Percentiles rank a stretch among this genome's conserved stretches.
Evolutionary conservation across 2,329 filamentous ascomycete species (phyloP).

Genomic region (Botrytis paeoniae): DNA sequence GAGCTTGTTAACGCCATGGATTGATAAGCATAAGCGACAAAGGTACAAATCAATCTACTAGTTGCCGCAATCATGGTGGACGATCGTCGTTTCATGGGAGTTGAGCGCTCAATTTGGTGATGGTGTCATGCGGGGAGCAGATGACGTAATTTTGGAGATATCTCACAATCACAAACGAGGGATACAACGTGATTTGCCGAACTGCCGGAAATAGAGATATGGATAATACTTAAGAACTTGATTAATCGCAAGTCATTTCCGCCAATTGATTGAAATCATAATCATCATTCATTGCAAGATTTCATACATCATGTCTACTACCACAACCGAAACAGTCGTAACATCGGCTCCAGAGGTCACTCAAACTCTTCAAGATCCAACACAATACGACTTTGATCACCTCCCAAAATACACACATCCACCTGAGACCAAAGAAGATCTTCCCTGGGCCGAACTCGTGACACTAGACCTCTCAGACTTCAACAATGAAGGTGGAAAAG

Average conservation of each 20-base stretch:
- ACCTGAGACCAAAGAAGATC: constrained; percentile 46
- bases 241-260: neutral
- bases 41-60: neutral
- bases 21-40: neutral
- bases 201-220: neutral
- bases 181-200: neutral
- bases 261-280: neutral
- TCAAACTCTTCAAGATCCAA: constrained; percentile 24
- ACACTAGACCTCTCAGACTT: constrained; percentile 52
- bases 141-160: constrained; percentile 23
- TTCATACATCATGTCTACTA: constrained; percentile 23
- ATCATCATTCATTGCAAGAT: neutral
- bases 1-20: no score
- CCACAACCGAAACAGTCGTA: constrained; percentile 22
- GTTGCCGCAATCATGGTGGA: neutral
- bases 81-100: constrained; percentile 2
- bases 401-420: constrained; percentile 45
- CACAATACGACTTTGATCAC: constrained; percentile 30
- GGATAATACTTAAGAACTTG: neutral
- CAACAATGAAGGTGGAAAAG: constrained; percentile 48
- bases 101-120: constrained; percentile 9
- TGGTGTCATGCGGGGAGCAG: constrained; percentile 27
- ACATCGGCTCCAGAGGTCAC: constrained; percentile 1
- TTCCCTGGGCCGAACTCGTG: constrained; percentile 52
- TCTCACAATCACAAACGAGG: neutral